Evolutionary conservation across 2,329 filamentous ascomycete species (phyloP).

Genomic region (Colletotrichum sp.): DNA sequence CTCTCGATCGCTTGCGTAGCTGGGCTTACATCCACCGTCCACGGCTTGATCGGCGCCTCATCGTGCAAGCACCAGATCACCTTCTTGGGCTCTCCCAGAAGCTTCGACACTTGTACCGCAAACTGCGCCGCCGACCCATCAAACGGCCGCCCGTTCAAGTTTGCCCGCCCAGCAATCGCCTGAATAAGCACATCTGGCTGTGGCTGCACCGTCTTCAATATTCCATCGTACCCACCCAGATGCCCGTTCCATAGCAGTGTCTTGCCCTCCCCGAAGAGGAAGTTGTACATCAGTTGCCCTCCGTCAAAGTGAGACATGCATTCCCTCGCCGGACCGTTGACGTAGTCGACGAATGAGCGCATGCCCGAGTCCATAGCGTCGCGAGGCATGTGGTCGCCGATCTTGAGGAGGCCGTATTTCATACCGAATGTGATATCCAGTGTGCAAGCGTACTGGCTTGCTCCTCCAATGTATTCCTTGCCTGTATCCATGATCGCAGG

Average conservation of each 20-base stretch:
- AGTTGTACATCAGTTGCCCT: constrained; percentile 29
- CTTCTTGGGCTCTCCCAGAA: background rate
- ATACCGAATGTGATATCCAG: constrained; percentile 25
- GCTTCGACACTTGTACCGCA: background rate
- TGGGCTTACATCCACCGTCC: background rate
- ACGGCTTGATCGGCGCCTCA: background rate
- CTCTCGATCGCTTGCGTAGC: background rate
- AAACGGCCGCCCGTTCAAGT: constrained; percentile 15
- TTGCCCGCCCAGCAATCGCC: constrained; percentile 26
- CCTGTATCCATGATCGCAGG: background rate
- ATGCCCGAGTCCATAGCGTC: background rate
- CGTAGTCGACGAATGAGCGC: constrained; percentile 14
- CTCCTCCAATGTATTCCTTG: background rate
- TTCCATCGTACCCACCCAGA: constrained; percentile 25
- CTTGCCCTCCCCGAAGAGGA: constrained; percentile 23
- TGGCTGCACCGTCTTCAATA: constrained; percentile 23
- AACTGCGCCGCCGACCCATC: constrained; percentile 2
- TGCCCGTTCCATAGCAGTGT: constrained; percentile 25
- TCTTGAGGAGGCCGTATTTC: constrained; percentile 22
- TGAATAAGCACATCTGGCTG: constrained; percentile 26
- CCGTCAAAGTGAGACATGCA: constrained; percentile 24
- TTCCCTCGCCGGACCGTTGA: constrained; percentile 12
- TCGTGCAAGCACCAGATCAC: constrained; percentile 7
- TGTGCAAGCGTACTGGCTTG: constrained; percentile 18
- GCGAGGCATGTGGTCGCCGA: constrained; percentile 4